Conservation (phyloP, 1,284 basidiomycete species). For the Microbotryomycetes sp. region DNA sequence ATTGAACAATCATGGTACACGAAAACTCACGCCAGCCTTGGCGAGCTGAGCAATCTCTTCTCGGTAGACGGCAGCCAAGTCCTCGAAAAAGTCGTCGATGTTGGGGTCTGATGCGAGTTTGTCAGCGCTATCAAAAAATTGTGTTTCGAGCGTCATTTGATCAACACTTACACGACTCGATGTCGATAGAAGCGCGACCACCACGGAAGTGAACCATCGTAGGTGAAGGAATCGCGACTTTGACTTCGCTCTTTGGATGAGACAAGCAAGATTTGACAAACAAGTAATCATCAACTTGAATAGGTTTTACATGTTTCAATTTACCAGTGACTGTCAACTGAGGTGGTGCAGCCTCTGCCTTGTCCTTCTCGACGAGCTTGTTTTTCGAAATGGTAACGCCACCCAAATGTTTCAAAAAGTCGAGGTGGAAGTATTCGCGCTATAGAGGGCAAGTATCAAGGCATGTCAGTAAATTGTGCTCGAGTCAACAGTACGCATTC, state of each 20-base stretch:
- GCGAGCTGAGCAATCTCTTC: conserved; percentile 65
- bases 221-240: conserved; percentile 38
- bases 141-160: not conserved
- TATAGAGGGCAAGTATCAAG: not conserved
- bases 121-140: not conserved
- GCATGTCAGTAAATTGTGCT: not conserved
- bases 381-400: conserved; percentile 37
- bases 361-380: conserved; percentile 35
- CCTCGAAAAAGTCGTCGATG: conserved; percentile 38
- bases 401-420: conserved; percentile 36
- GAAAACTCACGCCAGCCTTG: conserved; percentile 48
- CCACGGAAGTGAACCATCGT: conserved; percentile 37
- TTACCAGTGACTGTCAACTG: conserved; percentile 35
- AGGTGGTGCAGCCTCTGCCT: conserved; percentile 24
- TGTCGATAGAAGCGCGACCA: conserved; percentile 34
- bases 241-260: conserved; percentile 31
- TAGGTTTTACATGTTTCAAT: conserved; percentile 31
- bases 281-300: conserved; percentile 38
- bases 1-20: not conserved
- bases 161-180: conserved; percentile 31
- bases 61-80: conserved; percentile 55
- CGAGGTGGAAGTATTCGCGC: conserved; percentile 34
- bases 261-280: conserved; percentile 35
- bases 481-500: not conserved
- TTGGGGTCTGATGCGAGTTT: conserved; percentile 6